Conservation (phyloP, 129 eudicot species). For the Flaveria ramosissima region DNA sequence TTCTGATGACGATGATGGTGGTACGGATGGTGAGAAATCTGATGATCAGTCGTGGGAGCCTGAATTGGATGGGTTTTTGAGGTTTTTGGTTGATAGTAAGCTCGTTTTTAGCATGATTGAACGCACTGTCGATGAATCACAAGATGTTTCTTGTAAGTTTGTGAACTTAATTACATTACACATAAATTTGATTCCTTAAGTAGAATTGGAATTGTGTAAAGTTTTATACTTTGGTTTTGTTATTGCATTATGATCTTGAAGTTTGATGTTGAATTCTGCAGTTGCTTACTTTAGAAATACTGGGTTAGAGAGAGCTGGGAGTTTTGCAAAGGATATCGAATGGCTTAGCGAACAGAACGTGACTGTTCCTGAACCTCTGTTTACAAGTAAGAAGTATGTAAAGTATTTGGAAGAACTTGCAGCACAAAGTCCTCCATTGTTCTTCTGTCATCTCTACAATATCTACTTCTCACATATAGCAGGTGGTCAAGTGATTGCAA, state of each 20-base stretch:
- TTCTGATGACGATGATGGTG: constrained; percentile 21
- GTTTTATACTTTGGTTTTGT: neutral
- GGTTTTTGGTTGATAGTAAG: constrained; percentile 76
- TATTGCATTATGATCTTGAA: neutral
- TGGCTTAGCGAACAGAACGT: constrained; percentile 17
- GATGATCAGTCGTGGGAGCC: constrained; percentile 62
- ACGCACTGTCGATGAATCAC: constrained; percentile 74
- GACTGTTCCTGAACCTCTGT: constrained; percentile 26
- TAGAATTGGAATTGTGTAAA: too few species aligned
- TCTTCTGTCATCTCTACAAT: constrained; percentile 81
- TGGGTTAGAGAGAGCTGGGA: constrained; percentile 41
- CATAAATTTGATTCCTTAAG: neutral
- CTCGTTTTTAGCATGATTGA: constrained; percentile 68
- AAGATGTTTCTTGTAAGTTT: constrained; percentile 86
- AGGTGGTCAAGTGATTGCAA: constrained; percentile 34
- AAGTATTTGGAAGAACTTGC: constrained; percentile 40
- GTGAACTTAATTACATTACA: neutral
- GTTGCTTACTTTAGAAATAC: constrained; percentile 41
- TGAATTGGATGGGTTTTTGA: constrained; percentile 64
- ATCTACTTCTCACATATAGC: constrained; percentile 71
- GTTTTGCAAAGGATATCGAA: constrained; percentile 35
- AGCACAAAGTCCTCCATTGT: constrained; percentile 32
- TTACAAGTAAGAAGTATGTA: constrained; percentile 29
- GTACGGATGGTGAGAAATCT: neutral
- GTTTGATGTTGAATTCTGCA: neutral